A percentile compares a stretch with the other conserved stretches of the same genome.
Evolutionary conservation across 345 rosid genomes (phyloP).

Genomic region (Microcos paniculata): DNA sequence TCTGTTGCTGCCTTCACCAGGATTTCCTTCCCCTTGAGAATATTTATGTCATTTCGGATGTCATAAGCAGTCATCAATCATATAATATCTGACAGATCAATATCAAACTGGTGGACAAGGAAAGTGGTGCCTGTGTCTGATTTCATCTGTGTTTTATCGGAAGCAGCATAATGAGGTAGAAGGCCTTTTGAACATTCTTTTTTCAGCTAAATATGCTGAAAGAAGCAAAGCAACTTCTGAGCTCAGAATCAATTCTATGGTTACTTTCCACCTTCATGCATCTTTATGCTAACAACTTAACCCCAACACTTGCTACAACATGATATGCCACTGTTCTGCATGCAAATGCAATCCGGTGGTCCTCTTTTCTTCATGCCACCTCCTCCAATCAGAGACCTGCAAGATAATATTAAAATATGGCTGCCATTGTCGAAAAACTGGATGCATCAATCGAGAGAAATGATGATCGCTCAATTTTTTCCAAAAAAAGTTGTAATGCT

Average conservation of each 20-base stretch:
- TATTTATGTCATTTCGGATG: slow-evolving; percentile 1
- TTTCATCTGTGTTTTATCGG: neutral
- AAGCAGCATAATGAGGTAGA: neutral
- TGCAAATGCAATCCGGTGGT: neutral
- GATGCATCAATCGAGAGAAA: neutral
- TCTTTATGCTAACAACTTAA: neutral
- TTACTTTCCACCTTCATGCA: slow-evolving; percentile 8
- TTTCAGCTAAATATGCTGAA: neutral
- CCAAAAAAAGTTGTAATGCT: neutral
- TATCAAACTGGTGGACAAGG: neutral
- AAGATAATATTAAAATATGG: neutral
- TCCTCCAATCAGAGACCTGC: neutral
- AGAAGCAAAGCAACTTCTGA: slow-evolving; percentile 5
- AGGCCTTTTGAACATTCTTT: neutral
- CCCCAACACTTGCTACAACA: slow-evolving; percentile 1
- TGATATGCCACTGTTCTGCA: neutral
- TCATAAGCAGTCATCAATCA: neutral
- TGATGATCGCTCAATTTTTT: neutral
- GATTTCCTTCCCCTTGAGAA: slow-evolving; percentile 2
- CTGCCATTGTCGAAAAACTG: neutral
- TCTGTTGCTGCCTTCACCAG: neutral
- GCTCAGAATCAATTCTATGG: slow-evolving; percentile 3
- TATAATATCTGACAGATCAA: neutral
- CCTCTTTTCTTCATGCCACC: neutral
- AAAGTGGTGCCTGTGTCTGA: neutral